Evolutionary conservation across 2,329 filamentous ascomycete species (phyloP).

Genomic region (Ramichloridium luteum): DNA sequence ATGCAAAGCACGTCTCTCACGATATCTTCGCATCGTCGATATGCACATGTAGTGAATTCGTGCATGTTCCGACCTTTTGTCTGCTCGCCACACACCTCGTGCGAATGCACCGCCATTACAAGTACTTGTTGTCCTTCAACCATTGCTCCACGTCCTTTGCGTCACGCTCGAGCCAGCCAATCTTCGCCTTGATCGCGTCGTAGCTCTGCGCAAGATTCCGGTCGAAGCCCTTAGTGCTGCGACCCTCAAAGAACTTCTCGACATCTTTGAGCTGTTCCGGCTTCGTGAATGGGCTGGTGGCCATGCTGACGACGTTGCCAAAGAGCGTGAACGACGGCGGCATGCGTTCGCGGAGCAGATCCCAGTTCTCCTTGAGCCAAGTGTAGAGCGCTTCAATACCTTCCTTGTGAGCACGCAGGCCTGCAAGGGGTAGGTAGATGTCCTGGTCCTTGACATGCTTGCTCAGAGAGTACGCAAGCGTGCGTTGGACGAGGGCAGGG

Average conservation of each 20-base stretch:
- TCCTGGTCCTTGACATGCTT: conserved; percentile 88
- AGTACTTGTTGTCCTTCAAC: conserved; percentile 55
- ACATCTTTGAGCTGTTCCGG: conserved; percentile 64
- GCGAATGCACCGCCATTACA: too few species aligned
- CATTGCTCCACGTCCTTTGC: conserved; percentile 61
- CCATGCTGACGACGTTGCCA: conserved; percentile 69
- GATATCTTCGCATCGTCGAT: too few species aligned
- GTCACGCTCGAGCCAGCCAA: conserved; percentile 68
- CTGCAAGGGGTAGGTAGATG: conserved; percentile 75
- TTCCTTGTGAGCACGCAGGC: conserved; percentile 61
- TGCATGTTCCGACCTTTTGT: too few species aligned
- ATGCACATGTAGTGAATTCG: too few species aligned
- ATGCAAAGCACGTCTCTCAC: too few species aligned
- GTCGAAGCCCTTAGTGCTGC: conserved; percentile 80
- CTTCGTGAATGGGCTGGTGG: conserved; percentile 68
- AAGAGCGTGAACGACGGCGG: conserved; percentile 82
- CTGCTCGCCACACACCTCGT: too few species aligned
- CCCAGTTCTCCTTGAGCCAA: conserved; percentile 85
- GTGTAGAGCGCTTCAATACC: conserved; percentile 70
- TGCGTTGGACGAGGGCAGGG: conserved; percentile 68
- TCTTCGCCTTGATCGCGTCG: conserved; percentile 75
- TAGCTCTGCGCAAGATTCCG: conserved; percentile 80
- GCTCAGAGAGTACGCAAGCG: conserved; percentile 61
- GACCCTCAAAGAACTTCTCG: conserved; percentile 66
- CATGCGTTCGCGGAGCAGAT: conserved; percentile 64